Conservation (phyloP, 805 yeast species). For the Spathaspora boniae region DNA sequence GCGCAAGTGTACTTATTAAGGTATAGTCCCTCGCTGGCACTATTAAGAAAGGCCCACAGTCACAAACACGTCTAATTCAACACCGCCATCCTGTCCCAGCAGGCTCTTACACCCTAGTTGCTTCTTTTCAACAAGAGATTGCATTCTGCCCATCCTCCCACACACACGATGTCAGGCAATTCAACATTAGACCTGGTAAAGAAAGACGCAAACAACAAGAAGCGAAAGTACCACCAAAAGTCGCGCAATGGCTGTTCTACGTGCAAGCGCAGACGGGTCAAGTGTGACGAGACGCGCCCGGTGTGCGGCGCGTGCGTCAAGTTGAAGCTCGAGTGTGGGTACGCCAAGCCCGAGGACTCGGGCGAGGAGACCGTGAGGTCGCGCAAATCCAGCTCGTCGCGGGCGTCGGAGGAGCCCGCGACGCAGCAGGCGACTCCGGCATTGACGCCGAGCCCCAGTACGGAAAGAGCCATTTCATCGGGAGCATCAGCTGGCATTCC, state of each 20-base stretch:
- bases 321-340: slow-evolving; percentile 76
- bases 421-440: slow-evolving; percentile 18
- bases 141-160: too few relatives aligned
- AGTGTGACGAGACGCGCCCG: slow-evolving; percentile 88
- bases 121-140: too few relatives aligned
- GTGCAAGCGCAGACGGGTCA: slow-evolving; percentile 85
- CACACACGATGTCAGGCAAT: too few relatives aligned
- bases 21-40: too few relatives aligned
- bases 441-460: slow-evolving; percentile 13
- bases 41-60: too few relatives aligned
- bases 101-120: too few relatives aligned
- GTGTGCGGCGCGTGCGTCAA: slow-evolving; percentile 74
- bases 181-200: too few relatives aligned
- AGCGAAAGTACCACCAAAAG: slow-evolving; percentile 79
- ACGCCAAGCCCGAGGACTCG: slow-evolving; percentile 23
- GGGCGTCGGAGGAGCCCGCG: slow-evolving; percentile 4
- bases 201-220: slow-evolving; percentile 5
- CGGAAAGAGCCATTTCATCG: too few relatives aligned
- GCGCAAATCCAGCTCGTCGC: not conserved
- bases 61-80: too few relatives aligned
- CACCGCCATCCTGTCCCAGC: too few relatives aligned
- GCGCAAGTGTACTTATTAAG: too few relatives aligned
- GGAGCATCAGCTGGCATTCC: too few relatives aligned
- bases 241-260: slow-evolving; percentile 86
- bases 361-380: not conserved